Evolutionary conservation across 306 rosid species (phyloP).

Genomic region (Psophocarpus tetragonolobus): DNA sequence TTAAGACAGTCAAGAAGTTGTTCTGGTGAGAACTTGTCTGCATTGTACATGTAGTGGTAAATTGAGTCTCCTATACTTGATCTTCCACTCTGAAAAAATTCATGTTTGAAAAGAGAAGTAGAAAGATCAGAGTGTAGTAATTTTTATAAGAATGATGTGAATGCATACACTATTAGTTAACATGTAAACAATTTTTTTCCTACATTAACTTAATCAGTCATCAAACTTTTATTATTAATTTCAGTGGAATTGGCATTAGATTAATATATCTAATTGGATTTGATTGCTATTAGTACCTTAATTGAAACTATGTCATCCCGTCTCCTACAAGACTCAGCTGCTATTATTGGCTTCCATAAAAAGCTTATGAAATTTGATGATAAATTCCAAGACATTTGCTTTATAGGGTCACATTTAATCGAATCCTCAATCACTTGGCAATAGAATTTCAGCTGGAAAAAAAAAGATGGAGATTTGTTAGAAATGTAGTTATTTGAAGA

Average conservation of each 20-base stretch:
- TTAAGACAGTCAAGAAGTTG: slow-evolving; percentile 69
- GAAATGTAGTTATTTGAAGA: not conserved
- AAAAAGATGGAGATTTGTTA: slow-evolving; percentile 27
- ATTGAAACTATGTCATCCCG: slow-evolving; percentile 35
- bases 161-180: slow-evolving; percentile 19
- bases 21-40: slow-evolving; percentile 77
- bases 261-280: slow-evolving; percentile 8
- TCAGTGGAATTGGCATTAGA: slow-evolving; percentile 15
- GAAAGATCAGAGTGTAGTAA: not conserved
- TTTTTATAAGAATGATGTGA: not conserved
- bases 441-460: slow-evolving; percentile 46
- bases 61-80: slow-evolving; percentile 77
- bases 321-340: slow-evolving; percentile 44
- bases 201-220: slow-evolving; percentile 16
- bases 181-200: slow-evolving; percentile 25
- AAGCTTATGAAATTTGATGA: slow-evolving; percentile 46
- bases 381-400: slow-evolving; percentile 46
- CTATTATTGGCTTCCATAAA: slow-evolving; percentile 46
- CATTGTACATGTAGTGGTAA: slow-evolving; percentile 57
- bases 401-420: slow-evolving; percentile 41
- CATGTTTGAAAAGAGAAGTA: not conserved
- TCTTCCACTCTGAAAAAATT: slow-evolving; percentile 70
- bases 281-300: slow-evolving; percentile 36
- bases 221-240: not conserved
- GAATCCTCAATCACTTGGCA: slow-evolving; percentile 48